Evolutionary conservation across 345 rosid species (phyloP).

Genomic region (Camelina sativa): DNA sequence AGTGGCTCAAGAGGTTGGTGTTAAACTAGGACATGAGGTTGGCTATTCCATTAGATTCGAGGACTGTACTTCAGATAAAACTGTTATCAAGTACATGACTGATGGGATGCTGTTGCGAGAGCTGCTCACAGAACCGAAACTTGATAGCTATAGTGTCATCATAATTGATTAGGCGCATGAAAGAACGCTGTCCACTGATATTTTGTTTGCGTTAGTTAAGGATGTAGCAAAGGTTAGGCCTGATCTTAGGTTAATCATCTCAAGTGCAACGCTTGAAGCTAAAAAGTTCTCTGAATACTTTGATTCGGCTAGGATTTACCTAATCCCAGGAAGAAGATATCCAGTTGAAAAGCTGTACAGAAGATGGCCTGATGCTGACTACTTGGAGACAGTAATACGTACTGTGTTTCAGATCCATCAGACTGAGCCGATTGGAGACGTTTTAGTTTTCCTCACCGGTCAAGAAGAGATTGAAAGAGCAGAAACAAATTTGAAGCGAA

Average conservation of each 20-base stretch:
- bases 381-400: conserved; percentile 80
- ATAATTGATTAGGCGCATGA: conserved; percentile 98
- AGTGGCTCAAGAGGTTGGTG: conserved; percentile 91
- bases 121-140: conserved; percentile 84
- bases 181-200: conserved; percentile 93
- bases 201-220: conserved; percentile 48
- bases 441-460: conserved; percentile 87
- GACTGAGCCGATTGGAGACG: conserved; percentile 71
- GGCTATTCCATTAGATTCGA: conserved; percentile 96
- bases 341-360: conserved; percentile 86
- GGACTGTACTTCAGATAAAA: conserved; percentile 92
- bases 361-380: conserved; percentile 78
- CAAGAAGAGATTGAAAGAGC: conserved; percentile 98
- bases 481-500: conserved; percentile 72
- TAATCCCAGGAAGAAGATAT: conserved; percentile 89
- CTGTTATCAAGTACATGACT: conserved; percentile 88
- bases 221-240: conserved; percentile 78
- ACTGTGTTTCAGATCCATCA: conserved; percentile 88
- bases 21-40: conserved; percentile 93
- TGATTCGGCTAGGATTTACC: conserved; percentile 82
- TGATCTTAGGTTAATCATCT: conserved; percentile 79
- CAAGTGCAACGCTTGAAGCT: conserved; percentile 97
- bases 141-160: conserved; percentile 81
- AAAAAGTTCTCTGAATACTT: conserved; percentile 93
- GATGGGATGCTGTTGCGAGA: conserved; percentile 96